Evolutionary conservation across 2,329 filamentous ascomycete species (phyloP).

Genomic region (Colletotrichum nymphaeae): DNA sequence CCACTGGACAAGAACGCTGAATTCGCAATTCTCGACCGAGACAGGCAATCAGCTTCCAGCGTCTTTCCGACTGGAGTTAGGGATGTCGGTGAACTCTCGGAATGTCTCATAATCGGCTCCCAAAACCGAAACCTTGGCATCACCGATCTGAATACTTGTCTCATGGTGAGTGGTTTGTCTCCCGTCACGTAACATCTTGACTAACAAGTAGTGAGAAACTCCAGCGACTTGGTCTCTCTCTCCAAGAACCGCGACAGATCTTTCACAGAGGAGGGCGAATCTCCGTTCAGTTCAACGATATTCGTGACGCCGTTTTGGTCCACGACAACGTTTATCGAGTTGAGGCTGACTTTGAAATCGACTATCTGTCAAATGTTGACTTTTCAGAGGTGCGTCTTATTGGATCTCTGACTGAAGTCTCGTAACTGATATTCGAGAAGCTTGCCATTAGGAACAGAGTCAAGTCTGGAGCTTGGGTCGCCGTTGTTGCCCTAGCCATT

Average conservation of each 20-base stretch:
- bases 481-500: conserved; percentile 13
- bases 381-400: conserved; percentile 50
- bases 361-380: conserved; percentile 56
- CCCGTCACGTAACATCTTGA: too few relatives aligned
- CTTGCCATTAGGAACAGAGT: neutral
- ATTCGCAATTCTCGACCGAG: neutral
- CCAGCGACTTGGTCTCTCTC: conserved; percentile 43
- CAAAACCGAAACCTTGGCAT: conserved; percentile 35
- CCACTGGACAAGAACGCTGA: conserved; percentile 22
- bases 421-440: conserved; percentile 25
- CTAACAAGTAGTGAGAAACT: conserved; percentile 35
- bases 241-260: conserved; percentile 52
- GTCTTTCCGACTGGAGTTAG: neutral
- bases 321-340: conserved; percentile 57
- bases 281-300: conserved; percentile 68
- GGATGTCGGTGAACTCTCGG: conserved; percentile 8
- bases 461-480: conserved; percentile 9
- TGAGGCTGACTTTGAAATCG: conserved; percentile 58
- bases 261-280: conserved; percentile 52
- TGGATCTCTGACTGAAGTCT: neutral
- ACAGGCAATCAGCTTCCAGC: neutral
- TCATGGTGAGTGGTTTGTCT: conserved; percentile 53
- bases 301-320: conserved; percentile 67
- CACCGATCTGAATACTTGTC: conserved; percentile 54
- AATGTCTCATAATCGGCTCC: conserved; percentile 24